phyloP scores from a whole-genome alignment of 306 rosid species.

The Begonia peltatifolia region DNA sequence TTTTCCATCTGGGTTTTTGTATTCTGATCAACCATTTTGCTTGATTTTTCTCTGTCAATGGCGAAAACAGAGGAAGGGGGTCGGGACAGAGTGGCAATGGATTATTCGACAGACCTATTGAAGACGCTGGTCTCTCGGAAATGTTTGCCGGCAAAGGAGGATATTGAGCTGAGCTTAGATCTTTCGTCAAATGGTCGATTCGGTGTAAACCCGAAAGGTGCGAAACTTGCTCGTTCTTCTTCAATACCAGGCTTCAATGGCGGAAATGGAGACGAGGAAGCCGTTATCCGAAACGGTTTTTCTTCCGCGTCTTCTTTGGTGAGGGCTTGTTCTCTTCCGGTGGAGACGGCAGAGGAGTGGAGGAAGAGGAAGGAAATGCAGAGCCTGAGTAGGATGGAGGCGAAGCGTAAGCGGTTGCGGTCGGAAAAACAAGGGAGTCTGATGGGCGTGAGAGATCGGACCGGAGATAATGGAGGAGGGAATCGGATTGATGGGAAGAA shows the following conservation, averaged over 20 bases:
- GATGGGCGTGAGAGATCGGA: constrained; percentile 28
- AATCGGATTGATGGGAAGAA: constrained; percentile 12
- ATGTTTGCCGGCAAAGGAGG: constrained; percentile 19
- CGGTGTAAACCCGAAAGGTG: constrained; percentile 60
- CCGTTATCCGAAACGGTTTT: neutral
- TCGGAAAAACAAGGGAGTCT: constrained; percentile 48
- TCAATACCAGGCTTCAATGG: constrained; percentile 40
- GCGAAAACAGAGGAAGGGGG: constrained; percentile 20
- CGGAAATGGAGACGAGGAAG: constrained; percentile 9
- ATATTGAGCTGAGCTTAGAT: constrained; percentile 49
- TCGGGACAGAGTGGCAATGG: constrained; percentile 9
- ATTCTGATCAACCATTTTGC: too few relatives aligned
- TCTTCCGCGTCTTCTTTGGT: constrained; percentile 11
- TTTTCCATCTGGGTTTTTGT: neutral
- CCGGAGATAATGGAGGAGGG: constrained; percentile 16
- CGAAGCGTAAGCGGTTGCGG: constrained; percentile 42
- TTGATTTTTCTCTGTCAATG: constrained; percentile 15
- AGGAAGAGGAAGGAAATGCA: constrained; percentile 72
- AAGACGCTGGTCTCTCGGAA: constrained; percentile 19
- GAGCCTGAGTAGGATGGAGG: constrained; percentile 57
- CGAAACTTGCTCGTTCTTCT: constrained; percentile 33
- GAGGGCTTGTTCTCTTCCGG: constrained; percentile 56
- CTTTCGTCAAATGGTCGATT: constrained; percentile 75
- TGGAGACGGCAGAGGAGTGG: constrained; percentile 53
- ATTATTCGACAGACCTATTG: constrained; percentile 33